Base-by-base conservation (phyloP, 169 alveolate species). In the Miamiensis avidus region DNA sequence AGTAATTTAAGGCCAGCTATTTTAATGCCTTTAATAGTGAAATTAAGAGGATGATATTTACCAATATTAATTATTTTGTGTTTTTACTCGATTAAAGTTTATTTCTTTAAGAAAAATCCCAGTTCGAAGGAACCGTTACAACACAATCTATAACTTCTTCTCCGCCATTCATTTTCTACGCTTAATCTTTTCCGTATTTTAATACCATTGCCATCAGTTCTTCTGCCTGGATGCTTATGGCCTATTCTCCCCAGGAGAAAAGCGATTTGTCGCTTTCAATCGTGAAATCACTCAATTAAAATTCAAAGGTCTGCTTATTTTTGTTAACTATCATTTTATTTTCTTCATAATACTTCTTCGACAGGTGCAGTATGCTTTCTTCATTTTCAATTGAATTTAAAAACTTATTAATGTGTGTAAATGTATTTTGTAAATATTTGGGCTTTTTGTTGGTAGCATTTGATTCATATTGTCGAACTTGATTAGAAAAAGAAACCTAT, bases 171-270 rank as follows among this genome's bases (percentile, higher is more conserved):
- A 89, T 83, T 65, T 83, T 89, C 86, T 94, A 95, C 25, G 93
- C 90, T 76, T 92, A 82, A 31, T 75, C 64, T 69, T 88, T 91
- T 16, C 88, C 85, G 81, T 88, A 88, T 75, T 89, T 82, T 33
- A 94, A 83, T 31, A 92, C 77, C 94, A 92, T 89, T 28, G 93
- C 95, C n/a, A 91, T 79, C 77, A 92, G 31, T 83, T 92, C 95
- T 76, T 91, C 96, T 27, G 90, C 82, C 31, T 88, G 28, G 65
- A 89, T 82, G 26, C 72, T 79, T 31, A 83, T 78, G 31, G 79
- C 88, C 6, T 94, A 91, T 74, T 83, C 92, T 27, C 88, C 78
- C 27, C 76, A 91, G 34, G 82, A 82, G 28, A 65, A 86, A 31
- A 81, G 32, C n/a, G n/a, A n/a, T n/a, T n/a, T n/a, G n/a, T n/a